Base-by-base conservation (phyloP, 768 basidiomycete genomes). In the Phanerochaete sordida region DNA sequence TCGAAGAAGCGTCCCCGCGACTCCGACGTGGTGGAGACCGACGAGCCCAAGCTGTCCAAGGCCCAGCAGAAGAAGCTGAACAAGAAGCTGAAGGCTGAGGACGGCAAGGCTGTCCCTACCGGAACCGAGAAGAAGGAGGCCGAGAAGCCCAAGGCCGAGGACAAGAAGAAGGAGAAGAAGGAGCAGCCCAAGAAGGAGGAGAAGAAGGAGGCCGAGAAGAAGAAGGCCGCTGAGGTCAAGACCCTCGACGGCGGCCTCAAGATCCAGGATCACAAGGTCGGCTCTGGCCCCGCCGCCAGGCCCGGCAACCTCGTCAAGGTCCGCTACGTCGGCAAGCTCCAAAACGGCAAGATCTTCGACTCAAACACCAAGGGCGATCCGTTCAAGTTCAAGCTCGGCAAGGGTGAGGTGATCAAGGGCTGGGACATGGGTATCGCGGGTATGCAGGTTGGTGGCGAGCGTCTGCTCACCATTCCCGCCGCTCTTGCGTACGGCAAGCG, bases 341-440 rank as follows among this genome's bases (percentile, higher is more conserved):
- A 76, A 54, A 84, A 86, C 62, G 90, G 89, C 65, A 87, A 84
- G 65, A 64, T 86, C 21, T 94, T 94, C 65, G 93, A 95, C 75
- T 78, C 81, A 65, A 94, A 94, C 73, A 83, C 79, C 64, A 88
- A 86, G 72, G 95, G 95, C 66, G 88, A 89, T 67, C 93, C 94
- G 62, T 64, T 64, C 59, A 56, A 57, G 23, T 64, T 60, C 56
- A 46, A 46, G 33, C 80, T 98, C 24, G 96, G 95, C 37, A 77
- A 82, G 60, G 93, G 92, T 26, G 89, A 96, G 70, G 96, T 98
- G 55, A 97, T 98, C 75, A 93, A 93, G 79, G 91, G 90, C 48
- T 97, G 95, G 95, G 96, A 98, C 66, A 78, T 91, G 68, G 96
- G 95, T 43, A 80, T 98, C 58, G 86, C 79, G 30, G 96, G 96